Percentiles rank a stretch among this genome's conserved stretches.
Evolutionary conservation across 139 green algal species (phyloP).

Genomic region (Mychonastes homosphaera): DNA sequence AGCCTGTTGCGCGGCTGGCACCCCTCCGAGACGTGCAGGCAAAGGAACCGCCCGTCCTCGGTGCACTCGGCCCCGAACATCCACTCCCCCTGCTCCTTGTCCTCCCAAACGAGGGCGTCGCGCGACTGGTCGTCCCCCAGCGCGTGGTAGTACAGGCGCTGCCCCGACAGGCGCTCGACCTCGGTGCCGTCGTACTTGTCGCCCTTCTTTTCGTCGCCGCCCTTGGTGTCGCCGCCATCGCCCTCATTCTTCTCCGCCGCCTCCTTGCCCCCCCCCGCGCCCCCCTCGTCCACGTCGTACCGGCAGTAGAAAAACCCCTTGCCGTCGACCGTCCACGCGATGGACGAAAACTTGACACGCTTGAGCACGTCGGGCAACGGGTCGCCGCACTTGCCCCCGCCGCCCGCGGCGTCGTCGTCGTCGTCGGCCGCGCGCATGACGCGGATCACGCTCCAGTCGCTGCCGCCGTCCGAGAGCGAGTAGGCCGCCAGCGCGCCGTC

Average conservation of each 20-base stretch:
- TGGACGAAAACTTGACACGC: slow-evolving; percentile 71
- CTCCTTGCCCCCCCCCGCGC: background rate
- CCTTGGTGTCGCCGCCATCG: no score
- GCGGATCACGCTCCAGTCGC: slow-evolving; percentile 64
- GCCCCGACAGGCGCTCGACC: slow-evolving; percentile 60
- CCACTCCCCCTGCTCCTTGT: slow-evolving; percentile 48
- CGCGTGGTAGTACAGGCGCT: slow-evolving; percentile 78
- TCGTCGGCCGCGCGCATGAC: slow-evolving; percentile 3
- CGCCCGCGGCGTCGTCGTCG: background rate
- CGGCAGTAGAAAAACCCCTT: slow-evolving; percentile 90
- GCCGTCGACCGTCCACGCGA: slow-evolving; percentile 81
- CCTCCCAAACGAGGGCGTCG: slow-evolving; percentile 49
- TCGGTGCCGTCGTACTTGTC: no score
- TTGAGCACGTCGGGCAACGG: slow-evolving; percentile 59
- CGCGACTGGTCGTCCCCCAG: slow-evolving; percentile 58
- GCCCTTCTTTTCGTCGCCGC: no score
- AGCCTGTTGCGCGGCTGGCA: slow-evolving; percentile 73
- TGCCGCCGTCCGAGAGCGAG: slow-evolving; percentile 52
- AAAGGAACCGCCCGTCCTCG: slow-evolving; percentile 63
- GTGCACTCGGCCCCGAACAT: slow-evolving; percentile 63
- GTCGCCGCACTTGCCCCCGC: background rate
- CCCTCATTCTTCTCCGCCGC: no score
- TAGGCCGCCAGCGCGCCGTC: slow-evolving; percentile 64
- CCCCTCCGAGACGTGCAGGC: slow-evolving; percentile 54
- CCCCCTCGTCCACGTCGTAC: slow-evolving; percentile 23